Evolutionary conservation across 1,139 yeast species (phyloP), one percentile per base, ranked within the genome.

Genomic region (Yamadazyma songkhlaensis): DNA sequence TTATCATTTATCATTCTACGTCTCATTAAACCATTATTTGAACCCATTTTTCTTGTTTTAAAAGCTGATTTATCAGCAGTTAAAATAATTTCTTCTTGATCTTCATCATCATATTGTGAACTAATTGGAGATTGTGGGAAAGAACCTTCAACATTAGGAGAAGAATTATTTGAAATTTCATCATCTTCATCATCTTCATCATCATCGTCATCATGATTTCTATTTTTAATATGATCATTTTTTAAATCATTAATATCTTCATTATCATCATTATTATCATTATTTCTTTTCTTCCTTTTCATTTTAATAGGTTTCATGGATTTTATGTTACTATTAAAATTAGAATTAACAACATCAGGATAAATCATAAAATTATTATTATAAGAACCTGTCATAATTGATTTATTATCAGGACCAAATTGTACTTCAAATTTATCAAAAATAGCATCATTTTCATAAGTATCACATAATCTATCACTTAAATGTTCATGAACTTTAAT

Each of bases 21-120:
- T 48, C 71, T 63, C 59, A 62, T 60, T 36, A 64, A 54, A 21
- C 59, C 56, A 36, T 59, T 56, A 39, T 58, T 61, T 37, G 61
- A 55, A 17, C 63, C 63, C 31, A 54, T 49, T 54, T 85, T 84
- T 64, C 85, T 85, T 37, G 86, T 78, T 62, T 89, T 90, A 70
- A 92, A 90, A 24, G 97, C 97, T 39, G 92, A 82, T 70, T 92
- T 92, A 62, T 92, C 98, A n/a, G 98, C 98, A 63, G 90, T 97
- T 53, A 94, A 74, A 28, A 87, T 79, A 49, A 92, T 84, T 48
- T 70, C 76, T 60, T 87, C 89, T 47, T 78, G 81, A 43, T 78
- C 92, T 35, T 76, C 81, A 12, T 55, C 57, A 37, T 71, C 75
- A 36, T 65, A 57, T 40, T 58, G 67, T 25, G 63, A 53, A 30